Evolutionary conservation across 1,284 basidiomycete species (phyloP), one percentile per base, ranked within the genome.

Genomic region (Sphagnurus paluster): DNA sequence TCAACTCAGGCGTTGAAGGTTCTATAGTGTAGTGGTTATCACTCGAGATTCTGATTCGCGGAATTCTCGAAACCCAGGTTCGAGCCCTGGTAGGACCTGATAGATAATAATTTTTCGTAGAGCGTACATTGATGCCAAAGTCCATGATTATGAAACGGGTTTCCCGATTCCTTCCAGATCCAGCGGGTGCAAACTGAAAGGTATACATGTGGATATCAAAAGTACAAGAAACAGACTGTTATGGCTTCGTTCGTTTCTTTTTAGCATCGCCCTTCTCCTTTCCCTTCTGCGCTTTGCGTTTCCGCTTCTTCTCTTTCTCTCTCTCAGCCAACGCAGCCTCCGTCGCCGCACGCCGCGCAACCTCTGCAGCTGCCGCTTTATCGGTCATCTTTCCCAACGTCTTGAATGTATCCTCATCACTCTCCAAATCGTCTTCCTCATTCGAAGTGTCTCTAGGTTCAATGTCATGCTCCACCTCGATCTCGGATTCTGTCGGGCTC

Each of bases 381-480:
- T 48, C 55, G 7, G 57, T 59, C 53, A 49, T 62, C 54, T 52
- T 56, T 29, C 70, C 71, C 30, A 77, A 62, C 30, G 59, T 52
- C 38, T 52, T 62, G 50, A 76, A 74, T 7, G 69, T 65, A 55
- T 77, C 64, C 5, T 63, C 61, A 4, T 69, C 70, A n/a, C 63
- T 68, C 3, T 68, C 67, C 11, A 61, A 61, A 24, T 66, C 65
- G 13, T 41, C 54, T 64, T 33, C 30, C 4, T 33, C 30, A 2
- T 55, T 61, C 13, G n/a, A n/a, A n/a, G n/a, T n/a, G n/a, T 60
- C 61, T 1, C 53, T 52, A 32, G 39, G 25, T 29, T 48, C 48
- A 8, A 51, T 35, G 13, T 49, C 45, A 13, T 39, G 36, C 29
- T 47, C 34, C 10, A 49, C 53, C 35, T 56, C 56, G 23, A 44